Conservation (phyloP, 305 asterid genomes). For the Solanum hybrid region DNA sequence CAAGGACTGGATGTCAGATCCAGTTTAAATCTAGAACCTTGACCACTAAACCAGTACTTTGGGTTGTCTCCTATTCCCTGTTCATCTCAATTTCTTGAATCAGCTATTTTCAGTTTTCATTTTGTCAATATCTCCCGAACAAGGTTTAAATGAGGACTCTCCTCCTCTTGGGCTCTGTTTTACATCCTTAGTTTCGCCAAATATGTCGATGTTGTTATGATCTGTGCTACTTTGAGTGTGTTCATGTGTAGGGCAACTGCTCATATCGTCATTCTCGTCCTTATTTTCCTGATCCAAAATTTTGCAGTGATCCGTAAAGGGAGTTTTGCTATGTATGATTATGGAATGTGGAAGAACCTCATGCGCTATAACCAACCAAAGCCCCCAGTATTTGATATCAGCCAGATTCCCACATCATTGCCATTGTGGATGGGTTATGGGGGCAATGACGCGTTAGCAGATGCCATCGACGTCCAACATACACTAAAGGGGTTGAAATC, state of each 20-base stretch:
- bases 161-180: neutral
- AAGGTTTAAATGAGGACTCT: neutral
- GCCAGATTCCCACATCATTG: slow-evolving; percentile 58
- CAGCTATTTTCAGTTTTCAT: neutral
- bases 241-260: neutral
- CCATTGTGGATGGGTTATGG: slow-evolving; percentile 93
- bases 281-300: slow-evolving; percentile 10
- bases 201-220: neutral
- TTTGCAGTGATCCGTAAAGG: slow-evolving; percentile 88
- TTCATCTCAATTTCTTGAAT: neutral
- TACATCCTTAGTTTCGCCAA: neutral
- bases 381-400: slow-evolving; percentile 71
- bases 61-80: slow-evolving; percentile 1
- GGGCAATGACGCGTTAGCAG: slow-evolving; percentile 82
- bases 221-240: neutral
- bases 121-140: neutral
- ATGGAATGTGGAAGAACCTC: slow-evolving; percentile 65
- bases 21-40: neutral
- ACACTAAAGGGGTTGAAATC: slow-evolving; percentile 48
- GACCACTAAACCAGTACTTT: neutral
- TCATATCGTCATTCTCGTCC: slow-evolving; percentile 1
- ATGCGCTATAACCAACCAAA: slow-evolving; percentile 38
- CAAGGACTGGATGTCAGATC: neutral
- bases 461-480: slow-evolving; percentile 56
- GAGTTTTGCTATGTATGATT: slow-evolving; percentile 73